Evolutionary conservation across 202 grass and related monocot genomes (phyloP), one percentile per base, ranked within the genome.

Genomic region (Carex arenaria): DNA sequence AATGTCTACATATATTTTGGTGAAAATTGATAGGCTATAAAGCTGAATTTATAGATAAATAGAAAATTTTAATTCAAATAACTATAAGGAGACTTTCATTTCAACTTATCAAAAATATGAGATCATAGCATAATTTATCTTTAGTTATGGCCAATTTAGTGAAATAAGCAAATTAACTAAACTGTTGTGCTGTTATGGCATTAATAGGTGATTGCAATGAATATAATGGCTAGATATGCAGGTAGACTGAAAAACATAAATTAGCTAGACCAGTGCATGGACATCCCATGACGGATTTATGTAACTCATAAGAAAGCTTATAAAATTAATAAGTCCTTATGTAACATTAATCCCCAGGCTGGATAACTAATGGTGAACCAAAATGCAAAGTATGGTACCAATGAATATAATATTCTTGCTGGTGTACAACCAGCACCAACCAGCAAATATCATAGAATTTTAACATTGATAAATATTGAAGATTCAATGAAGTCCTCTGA

Each of bases 361-460:
- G 14, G 51, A 67, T 5, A 84, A 5, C 17, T 52, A 79, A 83
- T 82, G 20, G 47, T 72, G 52, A 74, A 88, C 11, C 54, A 80
- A 61, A 28, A 42, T 63, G 42, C 1, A 17, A 63, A 67, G 5
- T 40, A 40, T 6, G 38, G 2, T 38, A 57, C 61, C 7, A 83
- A 4, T 22, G 67, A 20, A 40, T 40, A 70, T 86, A 31, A 34
- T 69, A 12, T 28, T 52, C 22, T 73, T 18, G 66, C 61, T 42
- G 47, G 55, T 23, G 10, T 61, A 61, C 59, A 61, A 31, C 31
- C 43, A 51, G n/a, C 69, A 73, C 19, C 20, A 51, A 69, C 36
- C 67, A 74, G 70, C 18, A 12, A 12, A 74, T 31, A 31, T 74
- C 12, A 53, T 22, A 74, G 23, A 74, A 52, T 17, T 30, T 31